phyloP scores from a whole-genome alignment of 108 stramenopile species.

The Cylindrotheca closterium region DNA sequence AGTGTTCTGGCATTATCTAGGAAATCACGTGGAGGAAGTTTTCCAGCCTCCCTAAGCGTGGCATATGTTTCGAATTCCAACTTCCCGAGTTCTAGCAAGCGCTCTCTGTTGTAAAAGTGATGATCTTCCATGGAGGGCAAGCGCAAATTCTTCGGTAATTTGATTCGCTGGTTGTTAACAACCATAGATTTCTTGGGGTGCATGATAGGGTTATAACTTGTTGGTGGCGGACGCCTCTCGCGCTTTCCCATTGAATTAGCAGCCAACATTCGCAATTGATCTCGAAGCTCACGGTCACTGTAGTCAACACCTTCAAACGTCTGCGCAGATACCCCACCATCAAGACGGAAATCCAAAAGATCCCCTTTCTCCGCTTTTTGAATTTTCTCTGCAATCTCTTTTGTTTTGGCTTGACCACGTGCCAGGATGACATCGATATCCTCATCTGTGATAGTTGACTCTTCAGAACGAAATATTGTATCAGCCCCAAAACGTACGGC shows the following conservation, averaged over 20 bases:
- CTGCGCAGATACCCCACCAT: slow-evolving; percentile 86
- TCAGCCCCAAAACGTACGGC: slow-evolving; percentile 97
- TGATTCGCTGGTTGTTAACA: slow-evolving; percentile 73
- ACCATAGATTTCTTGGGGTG: slow-evolving; percentile 83
- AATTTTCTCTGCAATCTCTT: slow-evolving; percentile 88
- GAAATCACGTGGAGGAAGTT: slow-evolving; percentile 64
- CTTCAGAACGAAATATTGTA: slow-evolving; percentile 90
- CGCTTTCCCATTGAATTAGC: slow-evolving; percentile 86
- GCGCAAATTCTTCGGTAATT: slow-evolving; percentile 67
- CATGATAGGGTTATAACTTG: slow-evolving; percentile 79
- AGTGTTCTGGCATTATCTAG: slow-evolving; percentile 55
- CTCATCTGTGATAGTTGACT: slow-evolving; percentile 90
- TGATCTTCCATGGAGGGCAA: slow-evolving; percentile 93
- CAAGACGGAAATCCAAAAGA: slow-evolving; percentile 92
- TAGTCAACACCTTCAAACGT: slow-evolving; percentile 91
- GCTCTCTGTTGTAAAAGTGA: slow-evolving; percentile 91
- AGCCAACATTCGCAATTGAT: slow-evolving; percentile 78
- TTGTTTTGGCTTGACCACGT: slow-evolving; percentile 89
- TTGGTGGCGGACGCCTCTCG: slow-evolving; percentile 80
- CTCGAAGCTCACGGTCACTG: slow-evolving; percentile 78
- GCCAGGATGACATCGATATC: slow-evolving; percentile 96
- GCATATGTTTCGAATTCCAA: slow-evolving; percentile 79
- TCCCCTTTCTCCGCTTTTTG: slow-evolving; percentile 93
- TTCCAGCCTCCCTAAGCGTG: slow-evolving; percentile 70
- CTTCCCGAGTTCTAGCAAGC: slow-evolving; percentile 80